Percentiles rank a stretch among this genome's conserved stretches.
Conservation (phyloP, 2,329 filamentous ascomycete species). For the Dactylellina cionopaga region DNA sequence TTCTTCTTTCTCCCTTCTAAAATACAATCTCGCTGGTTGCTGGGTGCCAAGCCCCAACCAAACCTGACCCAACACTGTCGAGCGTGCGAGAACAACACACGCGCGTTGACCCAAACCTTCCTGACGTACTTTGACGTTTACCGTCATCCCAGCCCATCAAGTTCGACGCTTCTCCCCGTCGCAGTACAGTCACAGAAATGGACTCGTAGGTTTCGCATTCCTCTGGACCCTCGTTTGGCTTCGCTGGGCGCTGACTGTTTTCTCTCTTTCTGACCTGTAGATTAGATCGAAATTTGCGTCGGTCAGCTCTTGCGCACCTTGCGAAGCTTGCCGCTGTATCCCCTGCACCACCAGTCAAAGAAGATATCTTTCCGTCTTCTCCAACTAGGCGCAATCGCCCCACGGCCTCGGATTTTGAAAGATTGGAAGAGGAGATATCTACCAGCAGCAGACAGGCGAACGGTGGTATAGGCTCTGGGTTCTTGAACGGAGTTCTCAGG, state of each 20-base stretch:
- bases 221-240: neutral
- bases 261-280: conserved; percentile 1
- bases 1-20: neutral
- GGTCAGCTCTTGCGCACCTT: conserved; percentile 39
- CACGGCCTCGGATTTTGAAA: conserved; percentile 32
- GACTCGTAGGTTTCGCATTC: conserved; percentile 35
- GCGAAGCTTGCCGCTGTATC: conserved; percentile 48
- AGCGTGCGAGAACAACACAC: neutral
- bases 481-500: conserved; percentile 29
- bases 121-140: neutral
- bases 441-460: conserved; percentile 10
- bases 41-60: conserved; percentile 6
- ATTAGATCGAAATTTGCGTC: conserved; percentile 43
- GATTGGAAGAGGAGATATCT: conserved; percentile 47
- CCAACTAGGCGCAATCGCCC: conserved; percentile 38
- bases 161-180: conserved; percentile 23
- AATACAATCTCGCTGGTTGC: neutral
- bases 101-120: neutral
- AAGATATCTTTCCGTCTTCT: conserved; percentile 33
- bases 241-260: neutral
- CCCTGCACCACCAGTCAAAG: conserved; percentile 32
- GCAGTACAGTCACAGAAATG: conserved; percentile 28
- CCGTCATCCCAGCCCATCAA: neutral
- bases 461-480: neutral
- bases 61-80: neutral